Conservation (phyloP, 2,329 filamentous ascomycete species). For the Exophiala lecanii-corni region DNA sequence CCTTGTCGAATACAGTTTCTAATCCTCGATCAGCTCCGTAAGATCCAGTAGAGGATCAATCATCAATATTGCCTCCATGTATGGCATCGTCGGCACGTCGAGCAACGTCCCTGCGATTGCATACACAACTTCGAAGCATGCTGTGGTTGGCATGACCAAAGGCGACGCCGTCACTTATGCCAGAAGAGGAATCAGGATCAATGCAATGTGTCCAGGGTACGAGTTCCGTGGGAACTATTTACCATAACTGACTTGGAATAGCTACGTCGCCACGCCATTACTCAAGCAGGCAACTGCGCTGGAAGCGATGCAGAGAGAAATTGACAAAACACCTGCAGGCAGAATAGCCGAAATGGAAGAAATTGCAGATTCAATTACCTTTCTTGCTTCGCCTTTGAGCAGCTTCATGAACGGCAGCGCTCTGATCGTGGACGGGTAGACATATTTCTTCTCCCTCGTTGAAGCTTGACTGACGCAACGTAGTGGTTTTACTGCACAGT, state of each 20-base stretch:
- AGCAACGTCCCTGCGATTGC: slow-evolving; percentile 35
- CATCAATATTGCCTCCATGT: slow-evolving; percentile 24
- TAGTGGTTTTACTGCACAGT: neutral
- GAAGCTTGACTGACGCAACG: neutral
- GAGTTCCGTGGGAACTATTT: slow-evolving; percentile 23
- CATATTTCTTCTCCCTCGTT: slow-evolving; percentile 16
- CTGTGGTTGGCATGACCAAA: slow-evolving; percentile 16
- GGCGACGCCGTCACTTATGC: slow-evolving; percentile 44
- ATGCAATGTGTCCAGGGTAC: slow-evolving; percentile 55
- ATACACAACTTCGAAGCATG: slow-evolving; percentile 14
- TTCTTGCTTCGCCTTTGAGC: slow-evolving; percentile 49
- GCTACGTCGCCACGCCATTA: slow-evolving; percentile 16
- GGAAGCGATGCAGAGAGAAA: slow-evolving; percentile 30
- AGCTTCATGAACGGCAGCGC: slow-evolving; percentile 48
- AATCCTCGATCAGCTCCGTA: slow-evolving; percentile 38
- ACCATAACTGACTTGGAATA: slow-evolving; percentile 1
- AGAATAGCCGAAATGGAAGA: slow-evolving; percentile 49
- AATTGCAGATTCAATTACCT: slow-evolving; percentile 50
- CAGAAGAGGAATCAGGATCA: slow-evolving; percentile 51
- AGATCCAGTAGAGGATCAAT: slow-evolving; percentile 41
- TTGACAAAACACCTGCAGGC: slow-evolving; percentile 45
- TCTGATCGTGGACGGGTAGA: slow-evolving; percentile 30
- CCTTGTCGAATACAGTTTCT: neutral
- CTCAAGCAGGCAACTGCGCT: slow-evolving; percentile 1
- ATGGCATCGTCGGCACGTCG: slow-evolving; percentile 25